Conservation (phyloP, 2,329 filamentous ascomycete genomes). For the Aspergillus sp. region DNA sequence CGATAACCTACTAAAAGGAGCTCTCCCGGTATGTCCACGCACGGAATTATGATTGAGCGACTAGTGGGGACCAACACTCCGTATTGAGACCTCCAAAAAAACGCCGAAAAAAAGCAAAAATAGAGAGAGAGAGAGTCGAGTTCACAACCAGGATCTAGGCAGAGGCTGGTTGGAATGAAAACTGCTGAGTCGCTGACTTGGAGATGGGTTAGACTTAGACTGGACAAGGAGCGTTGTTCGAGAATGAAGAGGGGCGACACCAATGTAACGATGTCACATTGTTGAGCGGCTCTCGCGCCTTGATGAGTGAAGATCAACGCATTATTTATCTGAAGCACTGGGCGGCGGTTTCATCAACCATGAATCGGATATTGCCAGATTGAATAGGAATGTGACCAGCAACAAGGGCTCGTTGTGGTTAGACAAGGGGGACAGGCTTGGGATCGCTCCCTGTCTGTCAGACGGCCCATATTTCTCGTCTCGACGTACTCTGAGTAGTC, state of each 20-base stretch:
- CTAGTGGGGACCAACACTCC: background rate
- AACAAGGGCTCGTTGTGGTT: background rate
- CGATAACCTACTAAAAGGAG: background rate
- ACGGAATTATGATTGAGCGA: background rate
- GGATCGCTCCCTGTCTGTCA: background rate
- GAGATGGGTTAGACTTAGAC: background rate
- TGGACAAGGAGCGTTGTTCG: background rate
- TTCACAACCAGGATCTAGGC: background rate
- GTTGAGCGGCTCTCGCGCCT: background rate
- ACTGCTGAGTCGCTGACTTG: background rate
- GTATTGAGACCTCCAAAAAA: background rate
- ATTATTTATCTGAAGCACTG: conserved; percentile 4
- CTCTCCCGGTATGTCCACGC: conserved; percentile 5
- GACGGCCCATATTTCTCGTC: background rate
- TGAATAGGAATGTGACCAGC: background rate
- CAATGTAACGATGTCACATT: background rate
- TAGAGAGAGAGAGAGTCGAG: background rate
- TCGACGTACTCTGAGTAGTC: background rate
- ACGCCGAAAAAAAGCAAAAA: too few relatives aligned
- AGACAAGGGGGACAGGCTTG: background rate
- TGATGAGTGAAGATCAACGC: conserved; percentile 2
- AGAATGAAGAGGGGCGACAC: background rate
- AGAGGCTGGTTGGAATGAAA: background rate
- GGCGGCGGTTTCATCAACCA: conserved; percentile 6
- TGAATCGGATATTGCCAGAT: background rate